Evolutionary conservation across 345 rosid species (phyloP).

Genomic region (Populus nigra): DNA sequence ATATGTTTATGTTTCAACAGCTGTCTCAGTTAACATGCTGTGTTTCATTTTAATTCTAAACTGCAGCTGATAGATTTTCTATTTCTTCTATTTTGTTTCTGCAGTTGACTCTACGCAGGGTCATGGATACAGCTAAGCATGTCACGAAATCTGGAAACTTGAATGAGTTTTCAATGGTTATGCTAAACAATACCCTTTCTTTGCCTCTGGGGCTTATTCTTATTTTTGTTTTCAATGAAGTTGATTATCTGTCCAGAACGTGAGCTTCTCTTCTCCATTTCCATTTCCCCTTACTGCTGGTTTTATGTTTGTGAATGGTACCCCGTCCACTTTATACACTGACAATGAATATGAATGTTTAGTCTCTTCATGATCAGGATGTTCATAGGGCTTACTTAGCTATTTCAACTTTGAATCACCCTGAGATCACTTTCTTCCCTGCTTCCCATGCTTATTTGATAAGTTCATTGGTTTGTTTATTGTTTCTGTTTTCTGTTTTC

Average conservation of each 20-base stretch:
- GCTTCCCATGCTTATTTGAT: background rate
- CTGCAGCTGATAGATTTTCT: constrained; percentile 12
- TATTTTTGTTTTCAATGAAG: constrained; percentile 72
- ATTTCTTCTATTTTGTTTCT: constrained; percentile 23
- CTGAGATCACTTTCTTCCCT: background rate
- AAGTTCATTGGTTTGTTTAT: background rate
- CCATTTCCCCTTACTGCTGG: constrained; percentile 1
- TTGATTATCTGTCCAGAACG: constrained; percentile 74
- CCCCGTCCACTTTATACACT: background rate
- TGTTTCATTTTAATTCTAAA: constrained; percentile 6
- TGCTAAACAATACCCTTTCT: constrained; percentile 90
- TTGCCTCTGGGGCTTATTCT: constrained; percentile 83
- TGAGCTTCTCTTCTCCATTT: constrained; percentile 36
- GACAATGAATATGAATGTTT: background rate
- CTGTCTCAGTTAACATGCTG: background rate
- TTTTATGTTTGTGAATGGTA: background rate
- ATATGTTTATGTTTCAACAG: background rate
- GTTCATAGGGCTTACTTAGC: background rate
- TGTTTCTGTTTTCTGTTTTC: background rate
- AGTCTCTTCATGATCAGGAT: background rate
- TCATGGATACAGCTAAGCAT: constrained; percentile 97
- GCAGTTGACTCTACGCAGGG: constrained; percentile 87
- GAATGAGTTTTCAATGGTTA: constrained; percentile 96
- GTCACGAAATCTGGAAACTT: constrained; percentile 83
- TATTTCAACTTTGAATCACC: background rate